These are phyloP conservation scores for Xylogone sp. DNA, from an alignment of 2,329 filamentous ascomycete genomes.

Conservation along the genomic window DNA sequence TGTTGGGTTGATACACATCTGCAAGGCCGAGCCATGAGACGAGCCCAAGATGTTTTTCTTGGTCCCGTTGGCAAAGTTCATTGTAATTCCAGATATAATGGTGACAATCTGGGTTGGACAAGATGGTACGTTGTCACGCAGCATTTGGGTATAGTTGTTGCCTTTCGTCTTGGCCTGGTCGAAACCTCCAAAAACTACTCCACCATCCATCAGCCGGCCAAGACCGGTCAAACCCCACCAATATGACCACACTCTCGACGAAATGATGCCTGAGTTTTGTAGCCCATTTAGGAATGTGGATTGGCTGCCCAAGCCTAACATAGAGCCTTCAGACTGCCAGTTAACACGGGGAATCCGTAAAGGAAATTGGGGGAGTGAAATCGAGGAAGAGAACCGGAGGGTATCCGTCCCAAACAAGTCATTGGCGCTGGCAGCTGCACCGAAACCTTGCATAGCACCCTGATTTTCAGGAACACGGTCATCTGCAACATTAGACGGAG, in stretches of 20 bases:
- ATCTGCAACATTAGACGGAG: too few relatives aligned
- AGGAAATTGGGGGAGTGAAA: too few relatives aligned
- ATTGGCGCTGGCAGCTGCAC: too few relatives aligned
- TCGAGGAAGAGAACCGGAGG: too few relatives aligned
- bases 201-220: constrained; percentile 19
- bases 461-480: too few relatives aligned
- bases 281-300: constrained; percentile 28
- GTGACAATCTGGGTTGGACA: constrained; percentile 28
- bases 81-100: constrained; percentile 25
- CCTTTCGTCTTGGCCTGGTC: constrained; percentile 22
- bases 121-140: constrained; percentile 9
- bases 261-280: constrained; percentile 20
- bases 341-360: too few relatives aligned
- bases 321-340: too few relatives aligned
- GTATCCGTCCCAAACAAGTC: too few relatives aligned
- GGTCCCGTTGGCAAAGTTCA: constrained; percentile 31
- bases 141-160: constrained; percentile 15
- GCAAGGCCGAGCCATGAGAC: constrained; percentile 18
- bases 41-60: constrained; percentile 25
- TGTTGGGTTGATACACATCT: too few relatives aligned
- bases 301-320: constrained; percentile 20
- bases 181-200: constrained; percentile 27
- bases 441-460: too few relatives aligned
- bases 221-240: constrained; percentile 27
- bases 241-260: constrained; percentile 26